phyloP scores from a whole-genome alignment of 2,329 filamentous ascomycete genomes.

The Dothideomycetidae sp. region DNA sequence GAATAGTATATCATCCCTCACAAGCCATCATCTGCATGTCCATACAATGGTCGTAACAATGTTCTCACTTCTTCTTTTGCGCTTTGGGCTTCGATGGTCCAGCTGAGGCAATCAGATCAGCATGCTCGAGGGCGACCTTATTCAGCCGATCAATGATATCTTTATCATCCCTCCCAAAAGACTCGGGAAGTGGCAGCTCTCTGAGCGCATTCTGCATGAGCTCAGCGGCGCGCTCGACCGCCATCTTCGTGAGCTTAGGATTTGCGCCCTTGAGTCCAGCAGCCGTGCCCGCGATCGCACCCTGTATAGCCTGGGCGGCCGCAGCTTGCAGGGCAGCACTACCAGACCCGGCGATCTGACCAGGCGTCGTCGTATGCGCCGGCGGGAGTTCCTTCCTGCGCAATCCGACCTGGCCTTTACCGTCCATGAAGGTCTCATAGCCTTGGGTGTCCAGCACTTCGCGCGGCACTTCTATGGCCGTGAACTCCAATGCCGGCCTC shows the following conservation, averaged over 20 bases:
- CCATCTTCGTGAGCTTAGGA: conserved; percentile 19
- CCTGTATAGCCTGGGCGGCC: conserved; percentile 16
- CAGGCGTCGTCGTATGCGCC: conserved; percentile 11
- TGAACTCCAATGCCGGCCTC: conserved; percentile 7
- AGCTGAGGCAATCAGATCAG: conserved; percentile 1
- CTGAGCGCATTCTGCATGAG: conserved; percentile 34
- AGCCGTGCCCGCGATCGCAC: conserved; percentile 9
- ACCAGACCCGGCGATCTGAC: conserved; percentile 4
- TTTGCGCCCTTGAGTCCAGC: conserved; percentile 2
- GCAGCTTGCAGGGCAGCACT: conserved; percentile 11
- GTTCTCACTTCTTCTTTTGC: conserved; percentile 5
- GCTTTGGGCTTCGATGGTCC: neutral
- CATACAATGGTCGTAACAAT: no score
- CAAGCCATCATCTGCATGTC: no score
- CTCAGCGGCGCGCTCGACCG: conserved; percentile 30
- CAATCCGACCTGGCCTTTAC: conserved; percentile 34
- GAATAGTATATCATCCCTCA: no score
- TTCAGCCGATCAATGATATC: conserved; percentile 34
- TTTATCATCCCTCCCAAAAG: conserved; percentile 28
- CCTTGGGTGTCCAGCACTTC: conserved; percentile 36
- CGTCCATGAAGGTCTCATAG: conserved; percentile 38
- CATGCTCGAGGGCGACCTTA: conserved; percentile 15
- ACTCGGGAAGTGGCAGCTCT: conserved; percentile 28
- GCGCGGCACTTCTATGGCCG: conserved; percentile 24
- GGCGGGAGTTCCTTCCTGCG: conserved; percentile 25